A percentile compares a stretch with the other conserved stretches of the same genome.
phyloP scores from a whole-genome alignment of 208 protist genomes.

The Crithidia sp. region DNA sequence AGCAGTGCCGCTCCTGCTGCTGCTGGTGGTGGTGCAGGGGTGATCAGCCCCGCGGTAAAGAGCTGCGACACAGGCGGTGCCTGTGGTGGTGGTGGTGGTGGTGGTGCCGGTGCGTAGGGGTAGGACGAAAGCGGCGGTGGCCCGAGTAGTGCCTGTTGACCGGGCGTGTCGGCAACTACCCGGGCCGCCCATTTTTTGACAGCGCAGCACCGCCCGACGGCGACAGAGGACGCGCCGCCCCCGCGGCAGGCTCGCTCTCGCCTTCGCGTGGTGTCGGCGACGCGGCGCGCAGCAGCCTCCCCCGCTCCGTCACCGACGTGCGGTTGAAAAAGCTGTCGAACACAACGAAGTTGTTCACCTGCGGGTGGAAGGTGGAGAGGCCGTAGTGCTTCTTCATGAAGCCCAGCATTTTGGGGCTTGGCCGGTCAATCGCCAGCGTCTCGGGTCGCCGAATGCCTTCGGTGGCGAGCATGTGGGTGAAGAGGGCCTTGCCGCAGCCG shows the following conservation, averaged over 20 bases:
- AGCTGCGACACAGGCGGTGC: neutral
- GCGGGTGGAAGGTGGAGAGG: slow-evolving; percentile 71
- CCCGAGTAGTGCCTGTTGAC: neutral
- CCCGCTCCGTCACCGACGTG: slow-evolving; percentile 56
- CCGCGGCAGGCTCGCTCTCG: no score
- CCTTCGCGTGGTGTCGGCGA: neutral
- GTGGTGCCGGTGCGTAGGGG: neutral
- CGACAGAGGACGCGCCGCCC: neutral
- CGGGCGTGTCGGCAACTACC: slow-evolving; percentile 17
- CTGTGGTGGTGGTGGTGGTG: neutral
- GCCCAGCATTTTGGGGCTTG: slow-evolving; percentile 87
- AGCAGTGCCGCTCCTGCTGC: neutral
- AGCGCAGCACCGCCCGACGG: neutral
- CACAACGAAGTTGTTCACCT: slow-evolving; percentile 95
- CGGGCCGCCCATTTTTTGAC: slow-evolving; percentile 33
- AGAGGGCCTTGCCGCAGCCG: slow-evolving; percentile 85
- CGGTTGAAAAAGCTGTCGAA: slow-evolving; percentile 87
- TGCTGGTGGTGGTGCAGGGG: neutral
- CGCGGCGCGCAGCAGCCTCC: slow-evolving; percentile 34
- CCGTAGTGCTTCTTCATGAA: slow-evolving; percentile 92
- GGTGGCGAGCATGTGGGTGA: slow-evolving; percentile 67
- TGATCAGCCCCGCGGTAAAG: no score
- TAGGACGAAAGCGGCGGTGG: neutral
- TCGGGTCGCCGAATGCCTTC: slow-evolving; percentile 38
- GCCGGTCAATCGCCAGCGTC: slow-evolving; percentile 91